Conservation (phyloP, 75 land plant genomes). For the Selaginella tamariscina region DNA sequence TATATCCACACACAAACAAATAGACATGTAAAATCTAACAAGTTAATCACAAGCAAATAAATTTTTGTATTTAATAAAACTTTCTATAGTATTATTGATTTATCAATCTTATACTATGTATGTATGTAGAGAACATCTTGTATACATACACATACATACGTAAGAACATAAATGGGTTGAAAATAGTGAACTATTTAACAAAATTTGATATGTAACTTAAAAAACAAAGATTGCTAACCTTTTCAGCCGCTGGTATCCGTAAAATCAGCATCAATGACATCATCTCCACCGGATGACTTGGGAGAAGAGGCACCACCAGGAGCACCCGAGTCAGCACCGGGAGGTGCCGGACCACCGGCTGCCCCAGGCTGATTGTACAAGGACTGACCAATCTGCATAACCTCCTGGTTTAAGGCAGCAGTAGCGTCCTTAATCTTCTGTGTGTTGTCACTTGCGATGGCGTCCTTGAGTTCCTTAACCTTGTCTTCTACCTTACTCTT, state of each 20-base stretch:
- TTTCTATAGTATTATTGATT: no score
- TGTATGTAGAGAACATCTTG: no score
- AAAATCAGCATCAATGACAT: slow-evolving; percentile 15
- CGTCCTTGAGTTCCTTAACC: slow-evolving; percentile 12
- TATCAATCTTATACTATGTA: no score
- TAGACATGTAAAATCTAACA: no score
- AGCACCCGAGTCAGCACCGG: slow-evolving; percentile 4
- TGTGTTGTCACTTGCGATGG: slow-evolving; percentile 8
- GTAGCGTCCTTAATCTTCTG: slow-evolving; percentile 10
- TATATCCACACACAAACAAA: no score
- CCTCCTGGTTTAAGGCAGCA: slow-evolving; percentile 13
- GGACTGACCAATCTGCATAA: slow-evolving; percentile 16
- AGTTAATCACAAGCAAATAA: no score
- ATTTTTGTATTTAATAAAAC: no score
- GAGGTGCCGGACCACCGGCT: slow-evolving; percentile 6
- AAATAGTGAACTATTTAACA: no score
- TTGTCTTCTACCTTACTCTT: slow-evolving; percentile 14
- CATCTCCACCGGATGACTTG: slow-evolving; percentile 12
- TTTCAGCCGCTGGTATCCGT: slow-evolving; percentile 15
- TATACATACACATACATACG: no score
- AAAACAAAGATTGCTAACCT: no score
- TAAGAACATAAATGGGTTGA: no score
- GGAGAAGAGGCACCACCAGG: not conserved
- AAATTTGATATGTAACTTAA: no score
- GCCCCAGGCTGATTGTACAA: slow-evolving; percentile 10